Evolutionary conservation across 108 stramenopile species (phyloP).

Genomic region (Conticribra guillardii): DNA sequence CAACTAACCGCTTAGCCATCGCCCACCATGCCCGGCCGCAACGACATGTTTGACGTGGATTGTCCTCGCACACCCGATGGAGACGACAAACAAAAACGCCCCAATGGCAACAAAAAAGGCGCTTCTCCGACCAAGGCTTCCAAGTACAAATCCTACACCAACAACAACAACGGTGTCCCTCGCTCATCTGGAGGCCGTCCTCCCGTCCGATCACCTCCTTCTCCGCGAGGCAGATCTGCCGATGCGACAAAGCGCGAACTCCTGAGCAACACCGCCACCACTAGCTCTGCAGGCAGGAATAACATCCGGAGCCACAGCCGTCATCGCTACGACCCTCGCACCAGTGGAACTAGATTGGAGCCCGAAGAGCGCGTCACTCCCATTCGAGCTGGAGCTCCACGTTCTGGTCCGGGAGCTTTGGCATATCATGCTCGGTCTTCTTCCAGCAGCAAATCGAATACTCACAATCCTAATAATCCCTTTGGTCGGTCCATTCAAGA

Average conservation of each 20-base stretch:
- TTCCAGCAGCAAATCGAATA: not conserved
- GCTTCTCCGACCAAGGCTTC: not conserved
- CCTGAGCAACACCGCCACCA: too few relatives aligned
- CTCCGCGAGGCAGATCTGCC: not conserved
- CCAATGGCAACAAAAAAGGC: slow-evolving; percentile 1
- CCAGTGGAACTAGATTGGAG: slow-evolving; percentile 21
- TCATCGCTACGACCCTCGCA: not conserved
- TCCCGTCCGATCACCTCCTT: not conserved
- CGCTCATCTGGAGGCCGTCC: not conserved
- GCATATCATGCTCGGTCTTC: slow-evolving; percentile 21
- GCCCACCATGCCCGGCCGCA: not conserved
- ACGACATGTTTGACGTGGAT: slow-evolving; percentile 41
- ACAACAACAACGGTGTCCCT: not conserved
- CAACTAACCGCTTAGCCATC: not conserved
- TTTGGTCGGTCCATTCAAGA: not conserved
- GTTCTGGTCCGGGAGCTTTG: not conserved
- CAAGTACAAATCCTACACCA: not conserved
- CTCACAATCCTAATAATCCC: slow-evolving; percentile 13
- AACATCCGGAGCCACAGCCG: too few relatives aligned
- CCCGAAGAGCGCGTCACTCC: slow-evolving; percentile 32
- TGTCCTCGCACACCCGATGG: slow-evolving; percentile 51
- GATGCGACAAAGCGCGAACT: not conserved
- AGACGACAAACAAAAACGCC: slow-evolving; percentile 1
- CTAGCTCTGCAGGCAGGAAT: too few relatives aligned
- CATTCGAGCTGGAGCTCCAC: not conserved